phyloP scores from a whole-genome alignment of 2,329 filamentous ascomycete genomes.

The Diaporthe caulivora region DNA sequence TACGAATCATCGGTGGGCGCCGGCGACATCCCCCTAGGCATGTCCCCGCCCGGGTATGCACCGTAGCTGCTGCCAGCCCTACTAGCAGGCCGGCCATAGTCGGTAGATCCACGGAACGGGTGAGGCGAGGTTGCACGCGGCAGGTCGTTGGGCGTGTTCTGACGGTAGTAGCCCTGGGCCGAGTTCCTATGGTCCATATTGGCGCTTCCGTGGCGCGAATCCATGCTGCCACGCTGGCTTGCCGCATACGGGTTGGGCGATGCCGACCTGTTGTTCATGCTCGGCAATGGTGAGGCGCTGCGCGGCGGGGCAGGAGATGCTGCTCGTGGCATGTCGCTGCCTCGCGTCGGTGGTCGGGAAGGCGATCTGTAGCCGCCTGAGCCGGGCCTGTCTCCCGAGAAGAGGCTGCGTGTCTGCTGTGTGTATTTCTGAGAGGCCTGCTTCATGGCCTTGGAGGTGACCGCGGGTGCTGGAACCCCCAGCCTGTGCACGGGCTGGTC shows the following conservation, averaged over 20 bases:
- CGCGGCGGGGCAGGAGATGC: slow-evolving; percentile 78
- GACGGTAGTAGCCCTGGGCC: slow-evolving; percentile 64
- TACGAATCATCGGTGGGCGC: slow-evolving; percentile 66
- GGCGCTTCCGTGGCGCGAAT: slow-evolving; percentile 49
- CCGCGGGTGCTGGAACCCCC: slow-evolving; percentile 90
- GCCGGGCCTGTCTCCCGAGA: slow-evolving; percentile 56
- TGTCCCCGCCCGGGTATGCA: slow-evolving; percentile 46
- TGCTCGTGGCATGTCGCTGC: slow-evolving; percentile 69
- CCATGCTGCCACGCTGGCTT: slow-evolving; percentile 49
- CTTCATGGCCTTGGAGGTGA: slow-evolving; percentile 95
- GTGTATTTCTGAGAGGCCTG: slow-evolving; percentile 92
- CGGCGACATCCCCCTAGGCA: slow-evolving; percentile 61
- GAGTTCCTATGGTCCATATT: slow-evolving; percentile 58
- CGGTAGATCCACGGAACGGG: slow-evolving; percentile 51
- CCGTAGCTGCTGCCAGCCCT: slow-evolving; percentile 48
- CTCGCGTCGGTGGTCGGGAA: slow-evolving; percentile 71
- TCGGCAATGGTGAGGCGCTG: slow-evolving; percentile 72
- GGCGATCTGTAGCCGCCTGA: slow-evolving; percentile 55
- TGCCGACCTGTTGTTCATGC: slow-evolving; percentile 61
- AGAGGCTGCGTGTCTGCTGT: slow-evolving; percentile 85
- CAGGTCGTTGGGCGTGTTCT: slow-evolving; percentile 64
- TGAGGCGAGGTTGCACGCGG: slow-evolving; percentile 62
- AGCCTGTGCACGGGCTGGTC: slow-evolving; percentile 82
- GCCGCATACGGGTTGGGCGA: slow-evolving; percentile 75
- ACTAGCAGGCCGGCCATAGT: slow-evolving; percentile 48